These are phyloP conservation scores for Penicillium sp. DNA, from an alignment of 2,329 filamentous ascomycete species.

Conservation along the genomic window DNA sequence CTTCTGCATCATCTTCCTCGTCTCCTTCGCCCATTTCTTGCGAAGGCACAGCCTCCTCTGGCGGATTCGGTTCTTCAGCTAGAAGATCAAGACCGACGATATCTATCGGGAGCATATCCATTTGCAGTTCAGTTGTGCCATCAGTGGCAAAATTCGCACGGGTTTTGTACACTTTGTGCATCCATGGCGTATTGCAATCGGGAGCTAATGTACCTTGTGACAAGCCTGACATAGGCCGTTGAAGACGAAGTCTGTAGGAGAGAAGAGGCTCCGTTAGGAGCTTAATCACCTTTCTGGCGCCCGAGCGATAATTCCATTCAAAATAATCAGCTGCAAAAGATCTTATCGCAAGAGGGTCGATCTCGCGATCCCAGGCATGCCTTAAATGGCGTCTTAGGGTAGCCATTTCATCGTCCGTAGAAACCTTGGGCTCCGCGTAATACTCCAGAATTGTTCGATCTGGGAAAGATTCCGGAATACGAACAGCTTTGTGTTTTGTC, in stretches of 20 bases:
- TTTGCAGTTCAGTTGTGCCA: conserved; percentile 71
- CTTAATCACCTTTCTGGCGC: conserved; percentile 81
- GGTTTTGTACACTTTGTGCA: conserved; percentile 67
- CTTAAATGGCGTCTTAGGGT: conserved; percentile 55
- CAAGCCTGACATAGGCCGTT: conserved; percentile 38
- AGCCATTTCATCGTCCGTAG: conserved; percentile 58
- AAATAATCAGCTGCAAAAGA: conserved; percentile 77
- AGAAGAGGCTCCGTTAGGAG: conserved; percentile 77
- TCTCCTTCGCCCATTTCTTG: conserved; percentile 23
- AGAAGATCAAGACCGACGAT: conserved; percentile 77
- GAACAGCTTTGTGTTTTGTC: conserved; percentile 70
- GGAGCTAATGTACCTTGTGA: conserved; percentile 32
- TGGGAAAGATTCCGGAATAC: conserved; percentile 79
- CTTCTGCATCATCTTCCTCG: conserved; percentile 35
- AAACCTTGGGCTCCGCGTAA: conserved; percentile 86
- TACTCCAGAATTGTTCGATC: conserved; percentile 76
- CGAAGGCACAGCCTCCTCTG: conserved; percentile 30
- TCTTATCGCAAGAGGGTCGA: conserved; percentile 69
- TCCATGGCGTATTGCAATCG: conserved; percentile 54
- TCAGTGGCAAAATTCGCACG: conserved; percentile 75
- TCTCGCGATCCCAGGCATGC: conserved; percentile 58
- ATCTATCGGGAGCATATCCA: conserved; percentile 74
- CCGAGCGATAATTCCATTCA: conserved; percentile 77
- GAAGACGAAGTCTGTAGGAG: conserved; percentile 55
- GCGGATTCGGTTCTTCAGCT: conserved; percentile 66